These are phyloP conservation scores for Oldenlandia corymbosa DNA, from an alignment of 257 asterid species.

Conservation along the genomic window DNA sequence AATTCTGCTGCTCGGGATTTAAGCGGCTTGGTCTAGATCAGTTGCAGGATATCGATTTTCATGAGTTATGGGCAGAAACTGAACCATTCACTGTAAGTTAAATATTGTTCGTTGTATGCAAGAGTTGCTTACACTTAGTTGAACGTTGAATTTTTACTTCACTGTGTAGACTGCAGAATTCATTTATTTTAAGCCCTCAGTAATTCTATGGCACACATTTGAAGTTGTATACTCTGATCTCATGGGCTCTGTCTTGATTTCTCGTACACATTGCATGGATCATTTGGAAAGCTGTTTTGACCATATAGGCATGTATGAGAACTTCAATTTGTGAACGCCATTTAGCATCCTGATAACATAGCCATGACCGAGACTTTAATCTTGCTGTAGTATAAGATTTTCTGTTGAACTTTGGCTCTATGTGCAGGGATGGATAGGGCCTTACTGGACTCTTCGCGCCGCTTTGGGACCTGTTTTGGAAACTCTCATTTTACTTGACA, in stretches of 20 bases:
- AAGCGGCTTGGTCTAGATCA: constrained; percentile 52
- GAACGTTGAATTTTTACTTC: no score
- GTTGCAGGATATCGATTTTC: constrained; percentile 43
- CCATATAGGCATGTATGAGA: neutral
- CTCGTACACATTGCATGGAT: no score
- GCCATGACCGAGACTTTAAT: neutral
- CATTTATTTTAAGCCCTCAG: neutral
- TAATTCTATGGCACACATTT: neutral
- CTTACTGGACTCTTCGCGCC: constrained; percentile 93
- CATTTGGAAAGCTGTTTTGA: neutral
- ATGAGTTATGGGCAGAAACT: constrained; percentile 56
- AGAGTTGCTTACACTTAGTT: no score
- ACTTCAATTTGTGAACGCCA: neutral
- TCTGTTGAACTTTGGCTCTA: constrained; percentile 9
- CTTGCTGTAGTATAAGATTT: neutral
- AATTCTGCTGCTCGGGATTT: constrained; percentile 66
- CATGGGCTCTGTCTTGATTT: no score
- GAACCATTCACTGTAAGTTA: constrained; percentile 60
- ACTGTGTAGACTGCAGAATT: no score
- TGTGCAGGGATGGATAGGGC: constrained; percentile 78
- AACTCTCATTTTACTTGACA: constrained; percentile 75
- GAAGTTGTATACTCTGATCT: neutral
- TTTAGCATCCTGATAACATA: neutral
- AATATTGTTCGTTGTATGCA: neutral
- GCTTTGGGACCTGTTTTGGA: constrained; percentile 83